Base-by-base conservation (phyloP, 345 rosid species). In the Syzygium aqueum region DNA sequence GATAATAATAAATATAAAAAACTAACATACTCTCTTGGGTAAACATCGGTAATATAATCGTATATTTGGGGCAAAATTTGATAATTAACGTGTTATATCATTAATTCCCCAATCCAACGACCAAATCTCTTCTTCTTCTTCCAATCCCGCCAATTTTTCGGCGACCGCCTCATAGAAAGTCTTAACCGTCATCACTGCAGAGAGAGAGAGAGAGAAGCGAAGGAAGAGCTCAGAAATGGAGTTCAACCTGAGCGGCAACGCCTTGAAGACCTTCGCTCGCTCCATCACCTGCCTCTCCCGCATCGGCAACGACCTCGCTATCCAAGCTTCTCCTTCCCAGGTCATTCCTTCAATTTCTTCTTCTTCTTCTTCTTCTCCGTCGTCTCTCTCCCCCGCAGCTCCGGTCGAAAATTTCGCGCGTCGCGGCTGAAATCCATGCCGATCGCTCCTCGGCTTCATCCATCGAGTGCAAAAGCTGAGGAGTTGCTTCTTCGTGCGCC, bases 251-350 rank as follows among this genome's bases (percentile, higher is more conserved):
- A 95, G 96, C 90, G 95, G 98, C 40, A 95, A 92, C 91, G 94
- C 95, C 46, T 94, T 96, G 87, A 96, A 95, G 90, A 94, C 96
- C 78, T 95, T 97, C 43, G 91, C 95, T 53, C 93, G 98, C 65
- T 94, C 95, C 43, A 91, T 96, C 92, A 91, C 94, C 14, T 94
- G 95, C 87, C 97, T 96, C 88, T 93, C 97, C 8, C 96, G 98
- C 67, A 89, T 96, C 85, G 98, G 96, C 11, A 95, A 93, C 93
- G 99, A 97, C 94, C 96, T 97, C 85, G 94, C 92, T n/a, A 87
- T 95, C 25, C 93, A 94, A 90, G 95, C 96, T 84, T 94, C 96
- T 56, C 90, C 97, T 65, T 91, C 94, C 77, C 96, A 93, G 97
- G 99, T 95, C 49, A 65, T 15, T 28, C 59, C 8, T 21, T 54